Evolutionary conservation across 2,329 filamentous ascomycete species (phyloP), one percentile per base, ranked within the genome.

Genomic region (Camillea tinctor): DNA sequence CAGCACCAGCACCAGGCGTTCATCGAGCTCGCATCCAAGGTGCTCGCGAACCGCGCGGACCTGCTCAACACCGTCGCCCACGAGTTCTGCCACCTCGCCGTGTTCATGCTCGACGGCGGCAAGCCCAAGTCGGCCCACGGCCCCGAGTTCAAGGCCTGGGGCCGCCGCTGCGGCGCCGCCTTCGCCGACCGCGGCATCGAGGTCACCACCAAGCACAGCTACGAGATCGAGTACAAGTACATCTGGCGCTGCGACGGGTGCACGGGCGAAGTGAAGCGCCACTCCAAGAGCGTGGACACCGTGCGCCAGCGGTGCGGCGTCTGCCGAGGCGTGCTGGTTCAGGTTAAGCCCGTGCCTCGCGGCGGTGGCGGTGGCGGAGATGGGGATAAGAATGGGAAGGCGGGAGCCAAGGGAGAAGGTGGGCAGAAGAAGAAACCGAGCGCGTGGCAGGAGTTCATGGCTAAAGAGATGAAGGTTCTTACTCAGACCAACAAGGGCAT

Each of bases 71-170:
- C 95, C 0, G 78, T 98, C n/a, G 92, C 94, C 0, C 95, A 99
- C 73, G 95, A 99, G 70, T 98, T 95, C 78, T 98, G 95, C 74
- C 95, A 99, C 72, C 79, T 98, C 1, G 89, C 92, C 50, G 96
- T 93, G 69, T 97, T 94, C 74, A 96, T 98, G 87, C 80, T 98
- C 64, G 88, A 84, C 54, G 86, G 88, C 40, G 86, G 88, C 40
- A 79, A 93, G 40, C 88, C 85, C 50, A 88, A 87, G 58, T 88
- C 91, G 62, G 92, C 93, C 0, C 93, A 97, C 72, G 93, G 93
- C 21, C 82, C 84, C 13, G 89, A 91, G 68, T 97, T 97, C 82
- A 93, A 96, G 74, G 72, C 75, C 1, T 97, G 92, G 87, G 88
- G 81, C 3, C 69, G 73, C 55, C 84, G 80, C 73, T 85, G 79